Conservation (phyloP, 306 rosid genomes). For the Sphenostylis stenocarpa region DNA sequence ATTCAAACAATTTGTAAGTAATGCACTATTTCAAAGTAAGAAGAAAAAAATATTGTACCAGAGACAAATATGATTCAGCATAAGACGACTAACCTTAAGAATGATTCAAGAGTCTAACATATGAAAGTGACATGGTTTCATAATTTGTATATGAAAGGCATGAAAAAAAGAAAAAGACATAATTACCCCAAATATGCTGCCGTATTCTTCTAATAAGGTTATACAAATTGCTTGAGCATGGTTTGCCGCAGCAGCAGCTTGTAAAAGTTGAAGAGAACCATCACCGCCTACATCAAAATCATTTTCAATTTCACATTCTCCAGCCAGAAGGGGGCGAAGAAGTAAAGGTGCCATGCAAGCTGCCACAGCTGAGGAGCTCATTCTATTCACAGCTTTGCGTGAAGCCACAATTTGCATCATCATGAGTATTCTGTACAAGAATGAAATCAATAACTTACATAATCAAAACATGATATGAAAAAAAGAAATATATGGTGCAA, state of each 20-base stretch:
- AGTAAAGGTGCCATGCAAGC: conserved; percentile 99
- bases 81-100: conserved; percentile 18
- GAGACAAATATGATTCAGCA: background rate
- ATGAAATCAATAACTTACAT: conserved; percentile 28
- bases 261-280: conserved; percentile 82
- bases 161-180: background rate
- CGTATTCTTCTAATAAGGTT: conserved; percentile 85
- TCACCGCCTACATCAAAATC: conserved; percentile 91
- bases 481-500: background rate
- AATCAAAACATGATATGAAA: background rate
- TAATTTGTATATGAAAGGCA: conserved; percentile 23
- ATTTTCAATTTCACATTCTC: conserved; percentile 88
- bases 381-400: conserved; percentile 72
- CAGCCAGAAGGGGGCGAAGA: conserved; percentile 91
- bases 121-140: background rate
- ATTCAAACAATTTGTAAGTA: background rate
- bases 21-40: background rate
- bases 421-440: conserved; percentile 65
- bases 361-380: conserved; percentile 97
- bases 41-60: background rate
- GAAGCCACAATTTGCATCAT: conserved; percentile 89
- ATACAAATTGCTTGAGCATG: conserved; percentile 94
- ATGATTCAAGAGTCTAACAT: background rate
- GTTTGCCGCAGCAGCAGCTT: conserved; percentile 98
- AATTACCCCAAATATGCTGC: conserved; percentile 73